Evolutionary conservation across 2,329 filamentous ascomycete genomes (phyloP), one percentile per base, ranked within the genome.

Genomic region (Aspergillus ustus): DNA sequence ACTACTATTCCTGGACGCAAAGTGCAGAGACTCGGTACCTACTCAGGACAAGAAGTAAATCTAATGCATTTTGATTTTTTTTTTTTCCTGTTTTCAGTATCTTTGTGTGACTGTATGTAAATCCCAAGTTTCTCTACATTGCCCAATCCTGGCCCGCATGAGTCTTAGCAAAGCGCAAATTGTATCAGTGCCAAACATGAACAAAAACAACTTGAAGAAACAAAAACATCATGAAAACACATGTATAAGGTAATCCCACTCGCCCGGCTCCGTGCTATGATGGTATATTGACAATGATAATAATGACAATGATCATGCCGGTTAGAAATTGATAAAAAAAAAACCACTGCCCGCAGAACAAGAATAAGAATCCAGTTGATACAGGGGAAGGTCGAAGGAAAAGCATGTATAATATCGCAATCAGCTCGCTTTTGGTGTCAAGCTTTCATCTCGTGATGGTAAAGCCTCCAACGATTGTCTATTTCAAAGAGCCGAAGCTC

Each of bases 181-280:
- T 57, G 55, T 59, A 65, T 62, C 61, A 60, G 62, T 53, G 40
- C 43, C 49, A 59, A 25, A 63, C 59, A 62, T 52, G 48, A 58
- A 60, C 46, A 46, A 28, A 49, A 59, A 43, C 46, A 59, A 52
- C 45, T 50, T 17, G n/a, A 54, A 54, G 28, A 22, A 61, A n/a
- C 29, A 55, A 50, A 63, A 56, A 52, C 57, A 53, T 57, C 40
- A 52, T 48, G 61, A 61, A 56, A 63, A 59, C 31, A 64, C n/a
- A 60, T 58, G 44, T 61, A 65, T 52, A 66, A 59, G 60, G 51
- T 62, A 58, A 61, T 67, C 66, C 65, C 62, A 66, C 67, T 70
- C 68, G 68, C 68, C 68, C 65, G 60, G 68, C 68, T 66, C 68
- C 68, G 66, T 70, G 68, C 68, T 70, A 70, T 69, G 68, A 66